Evolutionary conservation across 345 rosid species (phyloP), one percentile per base, ranked within the genome.

Genomic region (Eucalyptus shirleyi): DNA sequence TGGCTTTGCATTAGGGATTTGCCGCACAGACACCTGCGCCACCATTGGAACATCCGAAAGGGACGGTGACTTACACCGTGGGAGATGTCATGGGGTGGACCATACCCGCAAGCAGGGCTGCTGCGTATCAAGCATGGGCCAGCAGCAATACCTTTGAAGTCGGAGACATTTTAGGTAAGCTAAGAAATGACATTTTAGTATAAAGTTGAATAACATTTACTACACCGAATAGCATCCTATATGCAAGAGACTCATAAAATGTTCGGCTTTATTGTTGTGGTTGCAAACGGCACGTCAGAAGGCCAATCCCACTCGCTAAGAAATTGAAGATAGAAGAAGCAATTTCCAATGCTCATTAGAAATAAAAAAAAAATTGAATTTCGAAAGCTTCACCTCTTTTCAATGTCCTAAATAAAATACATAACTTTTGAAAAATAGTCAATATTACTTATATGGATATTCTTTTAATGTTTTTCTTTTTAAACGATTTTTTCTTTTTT

Each of bases 21-120:
- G 0, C 5, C 26, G 12, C 0, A 1, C 1, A 55, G 1, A 23
- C 26, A 1, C 12, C 12, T 1, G 2, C 5, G 11, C 2, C 10
- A 2, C 59, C 3, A 5, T 26, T 26, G 0, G 60, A 23, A 23
- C 60, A 50, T 28, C 34, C 18, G 34, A 62, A 32, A 80, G 81
- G 87, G 42, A 86, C 30, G 15, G 30, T 60, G 50, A 89, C 42
- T 18, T 50, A 69, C 80, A 86, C 86, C 1, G 77, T 86, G 16
- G 88, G 90, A 50, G 88, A 62, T 5, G 19, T 72, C n/a, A 45
- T 28, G 28, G 88, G 88, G 86, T 86, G 86, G 88, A 89, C 28
- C 17, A 47, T 86, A 44, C 90, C 88, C 8, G 50, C 88, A 4
- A 28, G 62, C 11, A 55, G 90, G 50, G 86, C 60, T 1, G 30